phyloP scores from a whole-genome alignment of 2,329 filamentous ascomycete genomes.

The Aspergillus pseudotamarii region DNA sequence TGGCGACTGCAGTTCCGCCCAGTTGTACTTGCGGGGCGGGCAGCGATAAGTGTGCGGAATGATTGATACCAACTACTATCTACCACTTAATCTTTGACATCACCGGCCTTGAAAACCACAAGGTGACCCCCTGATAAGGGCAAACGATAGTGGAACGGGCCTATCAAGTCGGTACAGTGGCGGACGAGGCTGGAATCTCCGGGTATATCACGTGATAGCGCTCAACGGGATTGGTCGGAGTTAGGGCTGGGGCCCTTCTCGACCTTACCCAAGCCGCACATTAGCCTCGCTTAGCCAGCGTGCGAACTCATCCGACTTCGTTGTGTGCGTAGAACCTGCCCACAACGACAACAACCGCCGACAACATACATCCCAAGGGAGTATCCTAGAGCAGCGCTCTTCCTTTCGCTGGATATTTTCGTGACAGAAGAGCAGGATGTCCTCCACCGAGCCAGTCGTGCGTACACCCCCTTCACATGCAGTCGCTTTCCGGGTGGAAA shows the following conservation, averaged over 20 bases:
- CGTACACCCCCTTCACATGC: constrained; percentile 40
- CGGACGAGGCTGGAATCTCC: constrained; percentile 3
- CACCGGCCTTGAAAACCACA: not conserved
- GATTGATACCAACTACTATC: not conserved
- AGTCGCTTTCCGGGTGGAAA: constrained; percentile 7
- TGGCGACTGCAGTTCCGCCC: not conserved
- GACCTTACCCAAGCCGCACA: constrained; percentile 35
- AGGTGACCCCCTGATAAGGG: constrained; percentile 1
- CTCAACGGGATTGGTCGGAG: constrained; percentile 28
- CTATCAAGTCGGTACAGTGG: constrained; percentile 3
- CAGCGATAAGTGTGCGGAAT: constrained; percentile 7
- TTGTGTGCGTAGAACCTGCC: constrained; percentile 47
- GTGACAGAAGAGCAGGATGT: constrained; percentile 59
- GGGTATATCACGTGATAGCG: constrained; percentile 28
- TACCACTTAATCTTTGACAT: not conserved
- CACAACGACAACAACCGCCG: constrained; percentile 52
- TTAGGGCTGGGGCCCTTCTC: constrained; percentile 45
- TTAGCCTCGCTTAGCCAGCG: constrained; percentile 45
- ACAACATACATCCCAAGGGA: constrained; percentile 48
- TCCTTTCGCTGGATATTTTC: constrained; percentile 45
- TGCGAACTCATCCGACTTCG: constrained; percentile 44
- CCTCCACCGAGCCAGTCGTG: constrained; percentile 68
- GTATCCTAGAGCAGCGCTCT: constrained; percentile 46
- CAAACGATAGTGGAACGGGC: not conserved
- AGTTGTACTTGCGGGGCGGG: not conserved